These are phyloP conservation scores for Vitis riparia DNA, from an alignment of 164 flowering plant species.

Conservation along the genomic window DNA sequence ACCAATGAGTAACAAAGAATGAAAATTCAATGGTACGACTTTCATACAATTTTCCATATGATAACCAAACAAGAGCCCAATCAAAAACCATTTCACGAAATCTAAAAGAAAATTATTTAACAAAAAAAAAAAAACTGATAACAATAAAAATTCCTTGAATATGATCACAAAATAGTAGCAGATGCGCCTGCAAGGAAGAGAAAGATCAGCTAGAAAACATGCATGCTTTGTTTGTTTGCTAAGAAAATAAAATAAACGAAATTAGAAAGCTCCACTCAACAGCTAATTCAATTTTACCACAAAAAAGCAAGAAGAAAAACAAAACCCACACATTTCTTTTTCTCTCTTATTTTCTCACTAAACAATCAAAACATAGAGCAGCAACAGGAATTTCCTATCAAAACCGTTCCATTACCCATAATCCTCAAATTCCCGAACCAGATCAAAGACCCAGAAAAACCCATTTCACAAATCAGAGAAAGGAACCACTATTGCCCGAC, in stretches of 20 bases:
- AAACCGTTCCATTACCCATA: neutral
- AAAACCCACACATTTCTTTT: neutral
- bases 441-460: conserved; percentile 4
- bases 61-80: too few relatives aligned
- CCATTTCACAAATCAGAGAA: neutral
- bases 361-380: neutral
- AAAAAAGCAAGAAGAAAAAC: neutral
- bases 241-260: neutral
- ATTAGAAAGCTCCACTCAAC: neutral
- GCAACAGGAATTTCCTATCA: neutral
- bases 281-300: too few relatives aligned
- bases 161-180: neutral
- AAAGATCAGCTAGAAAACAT: neutral
- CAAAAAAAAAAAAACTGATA: too few relatives aligned
- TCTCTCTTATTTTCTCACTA: neutral
- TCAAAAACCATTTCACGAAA: too few relatives aligned
- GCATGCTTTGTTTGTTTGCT: neutral
- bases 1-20: too few relatives aligned
- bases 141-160: neutral
- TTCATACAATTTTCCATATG: too few relatives aligned
- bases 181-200: neutral
- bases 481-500: neutral
- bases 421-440: neutral
- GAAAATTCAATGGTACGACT: too few relatives aligned
- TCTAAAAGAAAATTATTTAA: too few relatives aligned